Conservation (phyloP, 1,284 basidiomycete genomes). For the Ceratobasidium sp. region DNA sequence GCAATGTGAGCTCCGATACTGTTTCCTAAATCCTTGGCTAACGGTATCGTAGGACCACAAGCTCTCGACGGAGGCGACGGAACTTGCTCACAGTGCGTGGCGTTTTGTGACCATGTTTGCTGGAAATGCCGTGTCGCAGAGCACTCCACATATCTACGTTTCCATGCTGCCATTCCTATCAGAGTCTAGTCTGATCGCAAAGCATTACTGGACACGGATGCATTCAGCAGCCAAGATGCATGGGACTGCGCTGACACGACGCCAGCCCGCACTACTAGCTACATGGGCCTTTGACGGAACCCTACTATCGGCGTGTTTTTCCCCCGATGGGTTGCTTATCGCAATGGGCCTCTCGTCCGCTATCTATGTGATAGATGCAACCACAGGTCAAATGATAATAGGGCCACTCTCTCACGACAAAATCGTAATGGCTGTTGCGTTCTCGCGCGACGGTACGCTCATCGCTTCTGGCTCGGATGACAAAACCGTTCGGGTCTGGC, state of each 20-base stretch:
- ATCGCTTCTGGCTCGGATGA: slow-evolving; percentile 37
- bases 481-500: slow-evolving; percentile 15
- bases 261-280: no score
- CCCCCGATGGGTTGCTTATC: no score
- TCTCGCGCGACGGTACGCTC: slow-evolving; percentile 34
- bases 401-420: neutral
- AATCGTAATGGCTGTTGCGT: neutral
- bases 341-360: no score
- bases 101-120: neutral
- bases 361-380: neutral
- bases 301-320: no score
- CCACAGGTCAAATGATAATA: neutral
- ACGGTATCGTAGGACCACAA: no score
- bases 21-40: neutral
- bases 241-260: no score
- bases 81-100: neutral
- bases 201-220: no score
- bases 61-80: neutral
- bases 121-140: neutral
- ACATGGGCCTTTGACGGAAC: no score
- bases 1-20: neutral
- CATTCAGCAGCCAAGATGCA: no score
- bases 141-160: neutral
- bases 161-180: neutral
- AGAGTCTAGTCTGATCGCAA: neutral